Conservation (phyloP, 345 rosid genomes). For the Salix purpurea region DNA sequence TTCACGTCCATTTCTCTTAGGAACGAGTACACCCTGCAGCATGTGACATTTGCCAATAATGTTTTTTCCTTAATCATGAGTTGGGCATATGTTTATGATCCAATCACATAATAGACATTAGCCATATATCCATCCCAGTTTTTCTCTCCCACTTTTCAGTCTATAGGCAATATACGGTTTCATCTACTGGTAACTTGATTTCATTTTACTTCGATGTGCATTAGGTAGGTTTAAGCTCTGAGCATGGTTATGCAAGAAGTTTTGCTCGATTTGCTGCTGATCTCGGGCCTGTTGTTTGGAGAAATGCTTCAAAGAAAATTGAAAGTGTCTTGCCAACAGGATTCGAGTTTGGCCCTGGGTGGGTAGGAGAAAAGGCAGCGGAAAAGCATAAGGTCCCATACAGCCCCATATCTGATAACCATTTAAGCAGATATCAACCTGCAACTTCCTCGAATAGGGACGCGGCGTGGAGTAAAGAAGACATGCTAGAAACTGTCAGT, state of each 20-base stretch:
- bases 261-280: constrained; percentile 77
- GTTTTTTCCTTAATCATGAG: background rate
- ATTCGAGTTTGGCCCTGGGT: constrained; percentile 61
- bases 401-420: constrained; percentile 30
- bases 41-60: background rate
- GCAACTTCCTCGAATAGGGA: constrained; percentile 31
- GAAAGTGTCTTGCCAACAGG: constrained; percentile 56
- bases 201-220: constrained; percentile 13
- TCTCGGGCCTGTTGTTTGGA: constrained; percentile 83
- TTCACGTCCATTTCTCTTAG: background rate
- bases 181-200: background rate
- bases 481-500: constrained; percentile 21
- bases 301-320: constrained; percentile 67
- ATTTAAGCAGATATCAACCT: constrained; percentile 43
- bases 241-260: constrained; percentile 82
- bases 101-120: background rate
- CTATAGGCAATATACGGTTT: background rate
- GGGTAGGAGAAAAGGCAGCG: constrained; percentile 62
- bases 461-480: constrained; percentile 36
- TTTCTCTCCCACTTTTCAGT: background rate
- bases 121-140: background rate
- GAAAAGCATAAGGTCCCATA: constrained; percentile 34
- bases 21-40: background rate
- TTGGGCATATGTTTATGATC: background rate
- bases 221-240: constrained; percentile 78